A percentile compares a stretch with the other conserved stretches of the same genome.
These are phyloP conservation scores for Pulveroboletus frians DNA, from an alignment of 768 basidiomycete genomes.

Conservation along the genomic window DNA sequence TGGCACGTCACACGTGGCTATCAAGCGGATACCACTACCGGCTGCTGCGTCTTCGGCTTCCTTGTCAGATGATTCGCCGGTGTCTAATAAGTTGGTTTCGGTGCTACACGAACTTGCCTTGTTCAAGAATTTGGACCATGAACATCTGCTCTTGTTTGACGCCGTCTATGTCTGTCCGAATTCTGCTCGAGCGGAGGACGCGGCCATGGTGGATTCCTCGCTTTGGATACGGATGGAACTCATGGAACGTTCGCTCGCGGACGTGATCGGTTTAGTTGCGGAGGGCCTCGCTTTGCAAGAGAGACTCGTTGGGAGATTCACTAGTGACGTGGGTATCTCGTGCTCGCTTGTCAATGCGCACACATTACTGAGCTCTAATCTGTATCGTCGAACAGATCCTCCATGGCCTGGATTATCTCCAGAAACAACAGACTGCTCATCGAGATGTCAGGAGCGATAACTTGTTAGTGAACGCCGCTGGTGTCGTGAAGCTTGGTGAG, in stretches of 20 bases:
- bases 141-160: slow-evolving; percentile 63
- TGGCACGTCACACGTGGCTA: slow-evolving; percentile 53
- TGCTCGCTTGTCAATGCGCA: background rate
- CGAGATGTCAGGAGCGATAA: slow-evolving; percentile 85
- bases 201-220: slow-evolving; percentile 41
- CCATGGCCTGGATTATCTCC: slow-evolving; percentile 60
- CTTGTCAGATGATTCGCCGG: slow-evolving; percentile 24
- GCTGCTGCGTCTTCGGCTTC: slow-evolving; percentile 28
- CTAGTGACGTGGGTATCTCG: slow-evolving; percentile 61
- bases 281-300: slow-evolving; percentile 65
- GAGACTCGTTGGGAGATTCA: slow-evolving; percentile 65
- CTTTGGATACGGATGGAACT: slow-evolving; percentile 89
- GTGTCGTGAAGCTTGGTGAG: slow-evolving; percentile 72
- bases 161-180: slow-evolving; percentile 60
- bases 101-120: slow-evolving; percentile 56
- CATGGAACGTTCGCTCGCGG: slow-evolving; percentile 84
- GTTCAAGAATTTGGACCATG: slow-evolving; percentile 52
- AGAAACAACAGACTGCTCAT: slow-evolving; percentile 65
- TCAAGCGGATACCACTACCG: slow-evolving; percentile 66
- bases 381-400: slow-evolving; percentile 45
- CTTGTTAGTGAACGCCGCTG: slow-evolving; percentile 61
- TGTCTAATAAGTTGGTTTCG: slow-evolving; percentile 59
- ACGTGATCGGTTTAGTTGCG: slow-evolving; percentile 61
- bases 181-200: slow-evolving; percentile 28
- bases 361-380: background rate